Evolutionary conservation across 2,329 filamentous ascomycete genomes (phyloP), one percentile per base, ranked within the genome.

Genomic region (Fonsecaea multimorphosa): DNA sequence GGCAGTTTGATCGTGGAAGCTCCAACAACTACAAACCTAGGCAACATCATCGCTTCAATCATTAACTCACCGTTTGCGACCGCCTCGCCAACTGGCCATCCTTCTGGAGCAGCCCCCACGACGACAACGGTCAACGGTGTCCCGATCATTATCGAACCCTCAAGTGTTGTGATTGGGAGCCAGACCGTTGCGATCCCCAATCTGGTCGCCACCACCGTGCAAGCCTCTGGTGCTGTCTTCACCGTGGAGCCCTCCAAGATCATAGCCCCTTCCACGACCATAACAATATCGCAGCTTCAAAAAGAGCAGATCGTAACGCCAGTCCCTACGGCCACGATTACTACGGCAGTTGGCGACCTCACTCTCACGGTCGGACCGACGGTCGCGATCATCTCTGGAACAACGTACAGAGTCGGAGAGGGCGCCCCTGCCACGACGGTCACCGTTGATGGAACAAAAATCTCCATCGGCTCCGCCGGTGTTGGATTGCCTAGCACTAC

Each of bases 401-500:
- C 68, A 11, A 74, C 71, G 3, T 75, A 72, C 65, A 56, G 68
- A 22, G 72, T 75, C 49, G 73, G 71, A 22, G 16, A 53, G 12
- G 68, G 65, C 11, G 71, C 73, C 16, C 52, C 57, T 22, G 60
- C 67, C 7, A 72, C 70, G 9, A 72, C 70, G 1, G 56, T 73
- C 11, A 64, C 63, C 1, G 59, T 75, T 12, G 66, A 67, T 52
- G 70, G 70, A 32, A 72, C 72, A 32, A 71, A 65, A 3, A 58
- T 75, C 29, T 71, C 67, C 4, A 44, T 75, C 9, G 72, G 72
- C 1, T 63, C 69, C 12, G 64, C 59, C 19, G 73, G 73, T 1
- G 63, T 74, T 19, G 68, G 63, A n/a, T 61, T 75, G 12, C 68
- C 72, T 1, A 56, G 65, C 22, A 72, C 72, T n/a, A 74, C 72